Conservation (phyloP, 1,139 yeast species). For the Zygosaccharomyces pseudobailii region DNA sequence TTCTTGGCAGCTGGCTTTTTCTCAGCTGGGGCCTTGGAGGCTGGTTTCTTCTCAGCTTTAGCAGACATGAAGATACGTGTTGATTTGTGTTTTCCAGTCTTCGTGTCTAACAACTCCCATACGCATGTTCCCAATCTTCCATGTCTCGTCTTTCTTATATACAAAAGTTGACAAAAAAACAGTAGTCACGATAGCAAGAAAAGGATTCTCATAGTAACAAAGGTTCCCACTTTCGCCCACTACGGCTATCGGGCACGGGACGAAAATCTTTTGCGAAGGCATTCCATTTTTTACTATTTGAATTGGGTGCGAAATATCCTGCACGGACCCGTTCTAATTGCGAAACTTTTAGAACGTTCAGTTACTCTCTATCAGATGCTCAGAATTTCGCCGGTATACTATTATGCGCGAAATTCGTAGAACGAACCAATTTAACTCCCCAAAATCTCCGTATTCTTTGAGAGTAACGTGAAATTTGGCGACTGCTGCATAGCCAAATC, state of each 20-base stretch:
- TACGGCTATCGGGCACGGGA: neutral
- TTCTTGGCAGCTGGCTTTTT: conserved; percentile 97
- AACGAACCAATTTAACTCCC: neutral
- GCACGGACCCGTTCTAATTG: conserved; percentile 3
- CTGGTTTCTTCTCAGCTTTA: conserved; percentile 97
- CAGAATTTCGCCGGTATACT: neutral
- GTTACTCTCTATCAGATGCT: too few species aligned
- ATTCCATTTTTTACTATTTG: neutral
- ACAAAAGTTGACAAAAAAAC: conserved; percentile 68
- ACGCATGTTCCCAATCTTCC: too few species aligned
- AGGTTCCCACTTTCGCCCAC: neutral
- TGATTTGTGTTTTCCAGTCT: neutral
- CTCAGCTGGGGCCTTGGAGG: conserved; percentile 98
- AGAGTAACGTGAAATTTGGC: neutral
- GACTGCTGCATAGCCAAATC: neutral
- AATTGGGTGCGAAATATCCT: neutral
- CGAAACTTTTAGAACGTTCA: conserved; percentile 5
- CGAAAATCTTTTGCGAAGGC: neutral
- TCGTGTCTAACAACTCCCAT: too few species aligned
- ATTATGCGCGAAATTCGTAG: neutral
- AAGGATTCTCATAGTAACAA: neutral
- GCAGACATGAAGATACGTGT: conserved; percentile 60
- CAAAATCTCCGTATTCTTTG: too few species aligned
- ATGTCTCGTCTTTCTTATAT: neutral
- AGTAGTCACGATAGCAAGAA: conserved; percentile 1